Evolutionary conservation across 140 eudicot species (phyloP), one percentile per base, ranked within the genome.

Genomic region (Erigeron philadelphicus): DNA sequence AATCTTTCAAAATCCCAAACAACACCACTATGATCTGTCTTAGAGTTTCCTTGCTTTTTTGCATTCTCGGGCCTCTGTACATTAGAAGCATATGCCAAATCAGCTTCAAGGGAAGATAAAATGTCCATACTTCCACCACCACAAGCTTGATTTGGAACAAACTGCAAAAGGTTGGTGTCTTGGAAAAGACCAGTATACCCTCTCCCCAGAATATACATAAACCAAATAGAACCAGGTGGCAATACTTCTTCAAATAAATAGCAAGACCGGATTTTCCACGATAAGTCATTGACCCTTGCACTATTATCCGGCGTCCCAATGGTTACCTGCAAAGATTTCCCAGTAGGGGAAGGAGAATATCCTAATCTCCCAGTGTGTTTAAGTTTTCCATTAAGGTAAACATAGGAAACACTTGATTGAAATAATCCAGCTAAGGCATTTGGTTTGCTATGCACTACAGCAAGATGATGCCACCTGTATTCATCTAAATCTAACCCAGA

Each of bases 151-250:
- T 87, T 89, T 9, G 97, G 99, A 38, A 94, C 86, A 81, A 87
- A 94, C 23, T 80, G 90, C 76, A 89, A 81, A 79, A 94, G 81
- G 74, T 89, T 77, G 13, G 95, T 85, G 31, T 94, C 99, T 74
- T 94, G 99, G 67, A 87, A 94, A 65, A 94, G 94, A 41, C 99
- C 99, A 78, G 87, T 85, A 70, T 94, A 94, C 75, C 97, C 99
- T 85, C 97, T 72, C 61, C 99, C 99, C 72, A 94, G 82, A 54
- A 94, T 87, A 80, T 89, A 89, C 95, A 94, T 94, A 73, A 94
- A 89, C 77, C 89, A 94, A 66, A 94, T 81, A 52, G 95, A 87
- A 73, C 95, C 95, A 0, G 99, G 89, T 49, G 99, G 77, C 58
- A 94, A 85, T 31, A 72, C 97, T 82, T 94, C 99, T 78, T 94